A percentile compares a stretch with the other conserved stretches of the same genome.
phyloP scores from a whole-genome alignment of 257 asterid genomes.

The Euphrasia confusa region DNA sequence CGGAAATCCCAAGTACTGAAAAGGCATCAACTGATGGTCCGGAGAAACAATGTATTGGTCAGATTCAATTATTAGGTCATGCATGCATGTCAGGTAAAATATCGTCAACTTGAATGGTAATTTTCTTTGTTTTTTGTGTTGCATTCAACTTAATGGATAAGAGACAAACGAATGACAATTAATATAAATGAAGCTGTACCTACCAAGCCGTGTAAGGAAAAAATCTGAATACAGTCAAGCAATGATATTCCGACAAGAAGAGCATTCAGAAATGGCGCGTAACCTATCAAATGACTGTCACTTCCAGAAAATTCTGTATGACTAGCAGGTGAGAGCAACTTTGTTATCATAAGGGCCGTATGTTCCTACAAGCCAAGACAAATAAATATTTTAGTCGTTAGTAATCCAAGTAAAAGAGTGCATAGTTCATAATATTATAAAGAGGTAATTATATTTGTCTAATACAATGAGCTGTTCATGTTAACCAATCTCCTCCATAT shows the following conservation, averaged over 20 bases:
- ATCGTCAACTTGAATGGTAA: neutral
- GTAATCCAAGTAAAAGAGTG: slow-evolving; percentile 14
- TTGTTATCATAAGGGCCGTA: slow-evolving; percentile 58
- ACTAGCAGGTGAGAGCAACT: slow-evolving; percentile 77
- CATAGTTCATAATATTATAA: slow-evolving; percentile 6
- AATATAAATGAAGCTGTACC: slow-evolving; percentile 37
- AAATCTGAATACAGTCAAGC: slow-evolving; percentile 68
- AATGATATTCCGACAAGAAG: slow-evolving; percentile 80
- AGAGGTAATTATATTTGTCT: slow-evolving; percentile 1
- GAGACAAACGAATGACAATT: slow-evolving; percentile 14
- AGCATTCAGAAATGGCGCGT: slow-evolving; percentile 85
- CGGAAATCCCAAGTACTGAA: neutral
- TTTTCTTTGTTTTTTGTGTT: neutral
- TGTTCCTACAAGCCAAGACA: slow-evolving; percentile 70
- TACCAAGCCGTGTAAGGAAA: slow-evolving; percentile 96
- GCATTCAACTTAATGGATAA: slow-evolving; percentile 14
- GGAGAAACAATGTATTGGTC: slow-evolving; percentile 3
- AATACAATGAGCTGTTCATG: slow-evolving; percentile 3
- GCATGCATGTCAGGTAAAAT: neutral
- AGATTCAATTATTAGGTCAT: slow-evolving; percentile 1
- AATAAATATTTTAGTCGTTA: slow-evolving; percentile 13
- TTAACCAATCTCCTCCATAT: slow-evolving; percentile 4
- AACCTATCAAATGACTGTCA: slow-evolving; percentile 76
- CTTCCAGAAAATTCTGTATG: slow-evolving; percentile 65
- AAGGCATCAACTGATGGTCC: neutral